Evolutionary conservation across 768 basidiomycete genomes (phyloP).

Genomic region (Kondoa malvinella): DNA sequence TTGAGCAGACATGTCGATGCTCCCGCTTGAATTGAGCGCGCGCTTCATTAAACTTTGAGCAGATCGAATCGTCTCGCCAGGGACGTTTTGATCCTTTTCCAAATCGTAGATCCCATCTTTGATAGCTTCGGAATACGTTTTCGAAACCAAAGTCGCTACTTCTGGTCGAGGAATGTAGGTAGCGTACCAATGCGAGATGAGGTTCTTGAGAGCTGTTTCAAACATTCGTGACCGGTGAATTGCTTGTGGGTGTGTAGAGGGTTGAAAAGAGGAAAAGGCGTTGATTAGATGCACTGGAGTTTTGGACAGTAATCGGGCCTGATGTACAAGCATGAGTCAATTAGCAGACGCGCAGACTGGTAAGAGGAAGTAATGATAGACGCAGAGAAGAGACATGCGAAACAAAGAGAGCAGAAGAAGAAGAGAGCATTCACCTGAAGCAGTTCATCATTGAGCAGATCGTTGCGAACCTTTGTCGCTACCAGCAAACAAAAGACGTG

Average conservation of each 20-base stretch:
- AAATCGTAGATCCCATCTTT: background rate
- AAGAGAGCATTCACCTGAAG: background rate
- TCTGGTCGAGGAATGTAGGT: constrained; percentile 42
- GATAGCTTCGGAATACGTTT: constrained; percentile 5
- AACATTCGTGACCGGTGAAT: constrained; percentile 72
- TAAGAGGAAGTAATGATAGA: too few relatives aligned
- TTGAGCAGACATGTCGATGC: constrained; percentile 70
- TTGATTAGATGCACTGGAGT: constrained; percentile 65
- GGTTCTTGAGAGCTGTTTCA: constrained; percentile 55
- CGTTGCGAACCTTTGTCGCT: constrained; percentile 56
- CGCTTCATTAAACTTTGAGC: constrained; percentile 87
- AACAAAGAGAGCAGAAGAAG: background rate
- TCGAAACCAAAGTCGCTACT: background rate
- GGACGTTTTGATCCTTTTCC: constrained; percentile 51
- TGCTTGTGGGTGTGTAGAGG: constrained; percentile 60
- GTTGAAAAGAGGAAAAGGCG: constrained; percentile 62
- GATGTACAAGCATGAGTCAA: too few relatives aligned
- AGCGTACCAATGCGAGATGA: constrained; percentile 69
- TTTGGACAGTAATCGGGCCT: constrained; percentile 79
- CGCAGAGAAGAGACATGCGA: background rate
- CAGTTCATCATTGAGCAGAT: constrained; percentile 3
- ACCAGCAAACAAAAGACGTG: constrained; percentile 68
- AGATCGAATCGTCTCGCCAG: constrained; percentile 54
- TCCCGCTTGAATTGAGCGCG: constrained; percentile 58
- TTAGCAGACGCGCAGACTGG: too few relatives aligned